These are phyloP conservation scores for Acanthamoeba castellanii DNA, from an alignment of 208 protist genomes.

Conservation along the genomic window DNA sequence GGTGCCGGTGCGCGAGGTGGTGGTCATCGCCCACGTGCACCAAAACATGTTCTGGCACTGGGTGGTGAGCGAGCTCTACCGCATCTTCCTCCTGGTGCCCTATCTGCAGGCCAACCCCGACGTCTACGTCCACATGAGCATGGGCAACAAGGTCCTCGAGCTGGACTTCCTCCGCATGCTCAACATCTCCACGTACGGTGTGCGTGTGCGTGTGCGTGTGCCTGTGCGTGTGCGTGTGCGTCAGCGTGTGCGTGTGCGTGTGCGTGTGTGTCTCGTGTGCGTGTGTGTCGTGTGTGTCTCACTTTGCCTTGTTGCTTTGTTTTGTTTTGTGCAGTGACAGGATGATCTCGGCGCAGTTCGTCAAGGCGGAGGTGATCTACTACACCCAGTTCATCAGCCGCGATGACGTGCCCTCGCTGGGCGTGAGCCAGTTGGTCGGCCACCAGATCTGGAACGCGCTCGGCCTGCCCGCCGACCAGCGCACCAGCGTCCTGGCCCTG, in stretches of 20 bases:
- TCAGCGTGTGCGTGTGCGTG: too few relatives aligned
- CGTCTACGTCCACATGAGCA: background rate
- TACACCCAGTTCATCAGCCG: background rate
- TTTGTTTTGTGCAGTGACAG: background rate
- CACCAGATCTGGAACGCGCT: background rate
- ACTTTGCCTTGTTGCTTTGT: too few relatives aligned
- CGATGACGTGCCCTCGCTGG: slow-evolving; percentile 25
- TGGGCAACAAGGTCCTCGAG: background rate
- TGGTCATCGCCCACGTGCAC: slow-evolving; percentile 12
- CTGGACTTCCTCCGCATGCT: background rate
- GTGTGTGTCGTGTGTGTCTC: too few relatives aligned
- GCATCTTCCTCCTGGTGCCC: background rate
- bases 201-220: too few relatives aligned
- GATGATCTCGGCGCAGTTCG: background rate
- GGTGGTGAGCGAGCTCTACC: slow-evolving; percentile 7
- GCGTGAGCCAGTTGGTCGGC: background rate
- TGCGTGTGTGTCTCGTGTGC: background rate
- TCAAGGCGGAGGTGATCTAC: slow-evolving; percentile 54
- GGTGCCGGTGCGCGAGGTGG: background rate
- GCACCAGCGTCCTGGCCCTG: background rate
- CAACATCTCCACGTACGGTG: background rate
- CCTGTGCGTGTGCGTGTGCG: too few relatives aligned
- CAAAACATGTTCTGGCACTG: slow-evolving; percentile 48
- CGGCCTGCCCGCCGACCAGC: background rate
- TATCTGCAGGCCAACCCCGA: background rate